These are phyloP conservation scores for Penicillium sp. DNA, from an alignment of 2,329 filamentous ascomycete genomes.

Conservation along the genomic window DNA sequence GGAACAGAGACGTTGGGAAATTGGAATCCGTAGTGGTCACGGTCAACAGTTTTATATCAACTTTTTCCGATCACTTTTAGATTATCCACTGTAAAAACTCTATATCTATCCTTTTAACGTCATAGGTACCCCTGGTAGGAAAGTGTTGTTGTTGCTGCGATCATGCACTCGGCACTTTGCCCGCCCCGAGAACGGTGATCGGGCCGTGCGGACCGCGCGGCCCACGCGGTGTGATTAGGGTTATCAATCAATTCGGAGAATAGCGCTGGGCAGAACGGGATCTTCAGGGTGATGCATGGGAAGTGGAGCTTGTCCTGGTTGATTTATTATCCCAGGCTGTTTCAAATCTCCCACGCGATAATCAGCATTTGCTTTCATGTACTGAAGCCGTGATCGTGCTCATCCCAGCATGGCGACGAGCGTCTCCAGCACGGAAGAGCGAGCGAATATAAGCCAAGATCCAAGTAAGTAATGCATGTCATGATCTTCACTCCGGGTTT, in stretches of 20 bases:
- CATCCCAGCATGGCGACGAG: background rate
- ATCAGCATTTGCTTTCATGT: background rate
- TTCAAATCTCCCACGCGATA: background rate
- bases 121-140: background rate
- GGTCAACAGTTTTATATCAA: no score
- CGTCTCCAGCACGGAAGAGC: background rate
- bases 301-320: background rate
- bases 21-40: no score
- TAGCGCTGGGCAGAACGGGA: background rate
- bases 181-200: background rate
- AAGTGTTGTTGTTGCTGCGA: background rate
- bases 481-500: background rate
- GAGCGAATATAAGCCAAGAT: background rate
- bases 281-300: slow-evolving; percentile 1
- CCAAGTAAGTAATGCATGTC: background rate
- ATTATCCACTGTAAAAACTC: no score
- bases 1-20: no score
- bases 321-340: background rate
- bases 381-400: background rate
- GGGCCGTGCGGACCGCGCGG: slow-evolving; percentile 17
- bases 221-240: slow-evolving; percentile 6
- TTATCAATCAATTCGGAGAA: slow-evolving; percentile 15
- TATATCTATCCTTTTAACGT: background rate
- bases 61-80: no score
- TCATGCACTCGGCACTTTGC: background rate